Conservation (phyloP, 306 rosid species). For the Dalbergia cochinchinensis region DNA sequence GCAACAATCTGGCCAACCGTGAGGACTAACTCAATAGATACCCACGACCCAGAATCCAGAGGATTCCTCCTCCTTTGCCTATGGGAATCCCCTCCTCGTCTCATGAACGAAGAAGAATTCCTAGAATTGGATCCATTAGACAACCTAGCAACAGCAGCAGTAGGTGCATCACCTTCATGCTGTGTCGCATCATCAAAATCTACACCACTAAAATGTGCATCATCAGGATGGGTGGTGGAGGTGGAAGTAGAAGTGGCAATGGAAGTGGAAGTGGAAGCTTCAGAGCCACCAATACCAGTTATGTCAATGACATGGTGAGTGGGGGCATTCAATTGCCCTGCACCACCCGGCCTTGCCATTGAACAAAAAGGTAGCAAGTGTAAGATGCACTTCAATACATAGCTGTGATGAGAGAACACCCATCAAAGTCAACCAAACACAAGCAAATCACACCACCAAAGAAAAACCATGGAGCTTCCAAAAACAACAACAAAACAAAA, state of each 20-base stretch:
- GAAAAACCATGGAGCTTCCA: conserved; percentile 50
- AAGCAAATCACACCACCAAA: conserved; percentile 30
- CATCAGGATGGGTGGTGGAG: background rate
- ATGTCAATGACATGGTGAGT: conserved; percentile 68
- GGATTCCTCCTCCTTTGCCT: conserved; percentile 90
- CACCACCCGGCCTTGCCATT: conserved; percentile 68
- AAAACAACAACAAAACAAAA: background rate
- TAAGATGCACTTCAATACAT: conserved; percentile 53
- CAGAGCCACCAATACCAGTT: conserved; percentile 41
- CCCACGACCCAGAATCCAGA: conserved; percentile 89
- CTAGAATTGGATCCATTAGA: conserved; percentile 71
- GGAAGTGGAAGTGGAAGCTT: conserved; percentile 46
- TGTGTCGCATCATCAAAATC: too few relatives aligned
- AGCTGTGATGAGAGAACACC: conserved; percentile 63
- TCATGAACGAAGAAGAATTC: conserved; percentile 63
- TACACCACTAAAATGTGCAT: conserved; percentile 44
- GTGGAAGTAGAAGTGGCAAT: conserved; percentile 39
- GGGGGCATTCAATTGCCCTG: conserved; percentile 41
- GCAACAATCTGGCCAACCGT: conserved; percentile 86
- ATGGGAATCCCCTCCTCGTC: conserved; percentile 84
- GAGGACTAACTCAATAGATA: conserved; percentile 85
- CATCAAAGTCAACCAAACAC: conserved; percentile 59
- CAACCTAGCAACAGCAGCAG: conserved; percentile 50
- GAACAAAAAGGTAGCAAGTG: conserved; percentile 55
- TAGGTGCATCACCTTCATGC: background rate